A percentile compares a stretch with the other conserved stretches of the same genome.
Evolutionary conservation across 352 stramenopile species (phyloP).

Genomic region (Phytophthora tubulina): DNA sequence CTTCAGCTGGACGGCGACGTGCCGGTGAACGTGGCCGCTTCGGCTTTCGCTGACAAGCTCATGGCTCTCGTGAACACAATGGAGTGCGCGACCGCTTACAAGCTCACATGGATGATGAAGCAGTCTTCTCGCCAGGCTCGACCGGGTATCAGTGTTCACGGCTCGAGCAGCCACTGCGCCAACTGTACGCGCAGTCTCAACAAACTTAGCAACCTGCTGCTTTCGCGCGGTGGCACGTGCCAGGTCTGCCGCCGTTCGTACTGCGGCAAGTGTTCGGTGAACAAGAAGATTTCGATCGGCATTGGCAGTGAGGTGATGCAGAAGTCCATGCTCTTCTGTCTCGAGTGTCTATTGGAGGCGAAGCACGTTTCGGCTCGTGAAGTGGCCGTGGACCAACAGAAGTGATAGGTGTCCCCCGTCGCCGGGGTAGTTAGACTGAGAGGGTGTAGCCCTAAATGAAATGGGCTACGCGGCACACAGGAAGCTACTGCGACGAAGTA

Average conservation of each 20-base stretch:
- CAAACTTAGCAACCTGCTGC: constrained; percentile 45
- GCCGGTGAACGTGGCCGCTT: constrained; percentile 41
- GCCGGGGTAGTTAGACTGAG: constrained; percentile 36
- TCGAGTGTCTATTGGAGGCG: constrained; percentile 53
- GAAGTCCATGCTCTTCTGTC: constrained; percentile 54
- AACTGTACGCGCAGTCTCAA: constrained; percentile 51
- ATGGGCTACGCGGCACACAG: constrained; percentile 16
- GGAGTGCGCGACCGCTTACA: constrained; percentile 53
- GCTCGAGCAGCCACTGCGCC: constrained; percentile 39
- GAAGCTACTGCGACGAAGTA: constrained; percentile 31
- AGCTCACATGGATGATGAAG: constrained; percentile 55
- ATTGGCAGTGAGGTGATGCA: constrained; percentile 47
- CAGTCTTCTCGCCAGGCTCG: constrained; percentile 34
- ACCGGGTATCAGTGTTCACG: constrained; percentile 24
- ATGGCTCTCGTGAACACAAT: constrained; percentile 45
- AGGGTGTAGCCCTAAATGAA: constrained; percentile 29
- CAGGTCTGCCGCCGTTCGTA: constrained; percentile 50
- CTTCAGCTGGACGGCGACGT: constrained; percentile 49
- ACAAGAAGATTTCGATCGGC: constrained; percentile 54
- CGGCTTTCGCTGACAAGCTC: constrained; percentile 45
- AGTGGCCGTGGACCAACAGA: constrained; percentile 45
- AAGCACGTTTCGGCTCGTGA: constrained; percentile 46
- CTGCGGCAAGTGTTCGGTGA: constrained; percentile 54
- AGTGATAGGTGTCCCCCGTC: constrained; percentile 27
- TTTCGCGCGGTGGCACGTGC: constrained; percentile 44